These are phyloP conservation scores for Talaromyces rugulosus DNA, from an alignment of 2,329 filamentous ascomycete genomes.

Conservation along the genomic window DNA sequence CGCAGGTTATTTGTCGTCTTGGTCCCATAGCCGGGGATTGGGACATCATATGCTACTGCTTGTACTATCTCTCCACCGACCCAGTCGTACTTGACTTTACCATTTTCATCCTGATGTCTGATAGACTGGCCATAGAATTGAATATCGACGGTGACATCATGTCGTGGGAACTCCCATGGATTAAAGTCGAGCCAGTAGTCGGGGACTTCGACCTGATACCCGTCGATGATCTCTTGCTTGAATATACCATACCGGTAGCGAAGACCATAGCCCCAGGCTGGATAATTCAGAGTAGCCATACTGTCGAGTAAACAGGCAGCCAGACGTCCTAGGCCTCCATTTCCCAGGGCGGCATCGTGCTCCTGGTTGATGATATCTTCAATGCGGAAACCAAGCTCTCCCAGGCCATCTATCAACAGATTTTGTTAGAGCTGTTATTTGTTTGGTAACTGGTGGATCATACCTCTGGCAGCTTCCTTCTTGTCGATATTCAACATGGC, in stretches of 20 bases:
- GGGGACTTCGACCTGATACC: conserved; percentile 95
- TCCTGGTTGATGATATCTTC: conserved; percentile 94
- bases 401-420: conserved; percentile 65
- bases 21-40: conserved; percentile 86
- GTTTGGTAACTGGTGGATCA: conserved; percentile 16
- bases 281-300: conserved; percentile 87
- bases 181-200: conserved; percentile 99
- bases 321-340: conserved; percentile 89
- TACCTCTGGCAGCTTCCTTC: conserved; percentile 78
- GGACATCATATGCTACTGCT: conserved; percentile 89
- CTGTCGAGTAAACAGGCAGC: conserved; percentile 97
- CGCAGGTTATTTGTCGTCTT: conserved; percentile 92
- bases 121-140: conserved; percentile 89
- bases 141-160: conserved; percentile 93
- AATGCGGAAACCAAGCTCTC: conserved; percentile 90
- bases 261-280: conserved; percentile 95
- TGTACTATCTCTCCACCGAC: conserved; percentile 89
- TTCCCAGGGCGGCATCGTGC: conserved; percentile 92
- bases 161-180: conserved; percentile 95
- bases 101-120: conserved; percentile 69
- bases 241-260: conserved; percentile 97
- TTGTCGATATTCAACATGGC: conserved; percentile 93
- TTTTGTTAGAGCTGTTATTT: neutral
- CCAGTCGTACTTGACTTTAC: conserved; percentile 73
- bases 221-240: conserved; percentile 98